A percentile compares a stretch with the other conserved stretches of the same genome.
Evolutionary conservation across 768 basidiomycete genomes (phyloP).

Genomic region (Pisolithus orientalis): DNA sequence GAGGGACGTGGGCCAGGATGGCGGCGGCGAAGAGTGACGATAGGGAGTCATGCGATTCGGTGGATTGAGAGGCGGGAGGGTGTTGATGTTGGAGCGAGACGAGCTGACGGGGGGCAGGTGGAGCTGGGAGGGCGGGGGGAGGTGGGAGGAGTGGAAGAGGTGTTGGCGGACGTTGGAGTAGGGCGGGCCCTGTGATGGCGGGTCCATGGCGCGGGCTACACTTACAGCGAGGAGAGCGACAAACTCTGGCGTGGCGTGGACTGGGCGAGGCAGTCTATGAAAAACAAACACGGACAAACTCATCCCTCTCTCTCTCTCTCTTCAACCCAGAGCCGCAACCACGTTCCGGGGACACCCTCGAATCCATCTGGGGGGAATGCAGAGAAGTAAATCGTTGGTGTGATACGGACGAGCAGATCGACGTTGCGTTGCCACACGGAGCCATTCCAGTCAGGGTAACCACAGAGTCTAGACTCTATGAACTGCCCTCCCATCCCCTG

Average conservation of each 20-base stretch:
- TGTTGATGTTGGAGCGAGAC: constrained; percentile 31
- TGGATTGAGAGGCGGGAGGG: constrained; percentile 35
- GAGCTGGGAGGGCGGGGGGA: constrained; percentile 38
- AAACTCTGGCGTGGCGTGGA: too few relatives aligned
- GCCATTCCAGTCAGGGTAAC: too few relatives aligned
- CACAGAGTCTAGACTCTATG: too few relatives aligned
- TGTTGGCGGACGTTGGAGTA: constrained; percentile 25
- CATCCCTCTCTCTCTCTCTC: too few relatives aligned
- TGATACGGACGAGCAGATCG: too few relatives aligned
- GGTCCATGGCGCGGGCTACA: constrained; percentile 17
- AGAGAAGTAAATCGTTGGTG: constrained; percentile 1
- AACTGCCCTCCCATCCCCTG: too few relatives aligned
- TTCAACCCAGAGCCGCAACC: constrained; percentile 3
- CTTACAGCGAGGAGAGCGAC: constrained; percentile 6
- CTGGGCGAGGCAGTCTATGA: not conserved
- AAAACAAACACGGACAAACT: constrained; percentile 24
- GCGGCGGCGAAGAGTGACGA: constrained; percentile 21
- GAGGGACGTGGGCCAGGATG: constrained; percentile 18
- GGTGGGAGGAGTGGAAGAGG: constrained; percentile 37
- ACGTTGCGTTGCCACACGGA: too few relatives aligned
- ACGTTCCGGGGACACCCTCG: constrained; percentile 2
- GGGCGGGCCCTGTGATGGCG: constrained; percentile 25
- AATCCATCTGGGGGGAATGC: not conserved
- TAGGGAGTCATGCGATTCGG: constrained; percentile 22
- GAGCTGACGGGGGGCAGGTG: constrained; percentile 31